A percentile compares a stretch with the other conserved stretches of the same genome.
Evolutionary conservation across 139 green algal genomes (phyloP).

Genomic region (Coelastrella sp.): DNA sequence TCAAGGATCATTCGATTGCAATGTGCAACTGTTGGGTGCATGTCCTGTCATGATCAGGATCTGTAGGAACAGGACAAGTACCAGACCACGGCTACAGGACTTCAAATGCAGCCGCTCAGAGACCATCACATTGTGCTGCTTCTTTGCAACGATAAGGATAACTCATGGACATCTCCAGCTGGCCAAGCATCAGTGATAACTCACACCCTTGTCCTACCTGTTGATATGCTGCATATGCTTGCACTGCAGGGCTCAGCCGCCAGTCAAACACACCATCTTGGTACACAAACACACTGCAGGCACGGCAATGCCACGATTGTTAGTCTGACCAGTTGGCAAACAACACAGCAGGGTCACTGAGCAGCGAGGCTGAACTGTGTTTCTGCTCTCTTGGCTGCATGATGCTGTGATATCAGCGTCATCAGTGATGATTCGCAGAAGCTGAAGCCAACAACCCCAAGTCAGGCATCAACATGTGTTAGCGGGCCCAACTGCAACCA

Average conservation of each 20-base stretch:
- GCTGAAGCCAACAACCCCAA: not conserved
- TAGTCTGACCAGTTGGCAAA: too few species aligned
- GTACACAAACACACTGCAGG: conserved; percentile 25
- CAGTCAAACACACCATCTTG: not conserved
- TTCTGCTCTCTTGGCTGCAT: too few species aligned
- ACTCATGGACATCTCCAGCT: not conserved
- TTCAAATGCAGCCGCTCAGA: not conserved
- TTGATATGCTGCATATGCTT: not conserved
- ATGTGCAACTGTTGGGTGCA: too few species aligned
- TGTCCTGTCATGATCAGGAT: too few species aligned
- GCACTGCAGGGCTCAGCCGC: conserved; percentile 1
- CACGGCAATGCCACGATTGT: not conserved
- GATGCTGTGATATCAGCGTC: too few species aligned
- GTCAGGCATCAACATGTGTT: not conserved
- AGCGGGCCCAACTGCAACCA: not conserved
- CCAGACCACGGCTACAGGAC: too few species aligned
- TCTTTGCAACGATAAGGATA: not conserved
- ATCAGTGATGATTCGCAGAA: not conserved
- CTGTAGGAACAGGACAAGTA: too few species aligned
- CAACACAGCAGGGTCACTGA: too few species aligned
- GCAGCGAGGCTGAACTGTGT: too few species aligned
- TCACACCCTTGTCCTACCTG: not conserved
- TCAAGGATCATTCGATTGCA: too few species aligned
- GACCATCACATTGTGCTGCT: not conserved
- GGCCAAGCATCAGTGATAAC: not conserved